These are phyloP conservation scores for Dittrichia graveolens DNA, from an alignment of 129 eudicot genomes.

Conservation along the genomic window DNA sequence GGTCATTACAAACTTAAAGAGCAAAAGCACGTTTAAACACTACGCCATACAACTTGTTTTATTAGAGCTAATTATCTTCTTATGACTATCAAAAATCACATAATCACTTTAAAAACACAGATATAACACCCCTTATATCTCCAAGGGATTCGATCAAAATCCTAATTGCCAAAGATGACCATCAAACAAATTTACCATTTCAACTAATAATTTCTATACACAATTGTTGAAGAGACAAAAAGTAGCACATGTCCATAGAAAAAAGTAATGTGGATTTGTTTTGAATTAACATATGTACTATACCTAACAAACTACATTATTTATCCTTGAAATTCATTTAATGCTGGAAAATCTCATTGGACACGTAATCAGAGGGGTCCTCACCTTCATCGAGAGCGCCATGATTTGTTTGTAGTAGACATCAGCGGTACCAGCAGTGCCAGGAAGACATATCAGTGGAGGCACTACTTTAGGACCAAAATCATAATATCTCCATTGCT, in stretches of 20 bases:
- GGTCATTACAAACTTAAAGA: neutral
- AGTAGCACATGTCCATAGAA: neutral
- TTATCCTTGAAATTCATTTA: neutral
- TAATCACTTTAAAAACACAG: neutral
- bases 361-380: neutral
- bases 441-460: slow-evolving; percentile 92
- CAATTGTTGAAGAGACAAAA: slow-evolving; percentile 13
- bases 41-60: neutral
- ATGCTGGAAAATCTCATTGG: slow-evolving; percentile 2
- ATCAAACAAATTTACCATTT: slow-evolving; percentile 4
- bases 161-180: neutral
- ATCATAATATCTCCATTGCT: slow-evolving; percentile 98
- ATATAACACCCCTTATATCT: no score
- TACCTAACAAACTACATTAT: neutral
- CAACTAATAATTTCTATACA: neutral
- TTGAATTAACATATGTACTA: slow-evolving; percentile 18
- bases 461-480: slow-evolving; percentile 94
- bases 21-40: neutral
- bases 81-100: neutral
- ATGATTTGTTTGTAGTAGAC: slow-evolving; percentile 97
- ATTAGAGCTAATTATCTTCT: neutral
- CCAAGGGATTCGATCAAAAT: no score
- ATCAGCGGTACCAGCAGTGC: slow-evolving; percentile 94
- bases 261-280: neutral
- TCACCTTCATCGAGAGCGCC: slow-evolving; percentile 91